Base-by-base conservation (phyloP, 23 red algal genomes). In the Gracilariopsis chorda region DNA sequence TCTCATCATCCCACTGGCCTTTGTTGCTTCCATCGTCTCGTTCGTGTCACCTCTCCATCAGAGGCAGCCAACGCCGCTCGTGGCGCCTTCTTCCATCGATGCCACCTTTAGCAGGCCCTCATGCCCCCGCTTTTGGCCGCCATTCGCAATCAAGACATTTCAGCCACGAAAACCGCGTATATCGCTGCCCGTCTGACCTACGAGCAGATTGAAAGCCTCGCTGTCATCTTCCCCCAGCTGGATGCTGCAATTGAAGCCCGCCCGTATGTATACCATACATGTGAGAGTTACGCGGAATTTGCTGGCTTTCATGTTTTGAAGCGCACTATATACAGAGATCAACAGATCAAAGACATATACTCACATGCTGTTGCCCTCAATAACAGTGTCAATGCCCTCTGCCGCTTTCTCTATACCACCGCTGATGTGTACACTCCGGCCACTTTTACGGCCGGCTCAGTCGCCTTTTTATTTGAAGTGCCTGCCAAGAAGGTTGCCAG, bases 241-340 rank as follows among this genome's bases (percentile, higher is more conserved):
- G 51, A 55, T 55, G 51, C 16, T 16, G 51, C 51, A 55, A 90
- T 90, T 51, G 85, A 90, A 46, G 73, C 85, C 12, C 85, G 85
- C 21, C 74, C 85, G 27, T 90, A 90, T 57, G 85, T 49, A 12
- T 51, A 84, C 42, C 48, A 82, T 16, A 35, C 29, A 6, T 73
- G 85, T 10, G 85, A 90, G 46, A 48, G 60, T 45, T 40, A 83
- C 35, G 33, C 20, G 1, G 72, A 9, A 7, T 90, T 43, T 27
- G n/a, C 19, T 13, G 85, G 85, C 45, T 90, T 90, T 47, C 85
- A 90, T 48, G 32, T 77, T 29, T 29, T 90, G 30, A 73, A 90
- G 74, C 34, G 74, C 20, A 47, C 47, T 40, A 43, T 90, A 25
- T 90, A 90, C 78, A 33, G 85, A 20, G 85, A 90, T 24, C 63